A percentile compares a stretch with the other conserved stretches of the same genome.
These are phyloP conservation scores for Pontederia paniculata DNA, from an alignment of 176 grass and related monocot species.

Conservation along the genomic window DNA sequence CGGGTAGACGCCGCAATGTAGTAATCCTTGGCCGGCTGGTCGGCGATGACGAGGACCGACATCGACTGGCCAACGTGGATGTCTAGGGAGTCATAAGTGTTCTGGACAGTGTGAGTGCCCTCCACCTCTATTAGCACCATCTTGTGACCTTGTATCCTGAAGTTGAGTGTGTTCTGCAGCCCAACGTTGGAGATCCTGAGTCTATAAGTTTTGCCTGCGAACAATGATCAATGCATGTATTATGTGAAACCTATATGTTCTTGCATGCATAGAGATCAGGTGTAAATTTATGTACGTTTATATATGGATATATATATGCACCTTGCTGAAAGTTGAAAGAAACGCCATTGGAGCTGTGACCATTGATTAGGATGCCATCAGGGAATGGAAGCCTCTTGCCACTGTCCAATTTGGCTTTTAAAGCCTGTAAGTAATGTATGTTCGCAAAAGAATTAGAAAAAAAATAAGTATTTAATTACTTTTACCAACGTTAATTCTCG, in stretches of 20 bases:
- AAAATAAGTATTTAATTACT: neutral
- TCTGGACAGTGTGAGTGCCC: conserved; percentile 79
- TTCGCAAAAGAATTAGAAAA: neutral
- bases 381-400: conserved; percentile 37
- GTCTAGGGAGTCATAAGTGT: conserved; percentile 51
- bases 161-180: conserved; percentile 45
- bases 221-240: neutral
- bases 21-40: conserved; percentile 36
- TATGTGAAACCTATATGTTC: too few species aligned
- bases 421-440: conserved; percentile 21
- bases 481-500: neutral
- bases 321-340: conserved; percentile 51
- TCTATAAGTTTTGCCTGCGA: conserved; percentile 57
- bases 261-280: too few species aligned
- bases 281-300: neutral
- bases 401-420: conserved; percentile 47
- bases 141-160: conserved; percentile 45
- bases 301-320: neutral
- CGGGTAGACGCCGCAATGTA: conserved; percentile 50
- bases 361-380: conserved; percentile 70
- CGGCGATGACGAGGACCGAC: conserved; percentile 46
- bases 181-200: conserved; percentile 76
- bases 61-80: conserved; percentile 71
- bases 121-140: conserved; percentile 77
- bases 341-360: conserved; percentile 25